Percentiles rank a stretch among this genome's conserved stretches.
phyloP scores from a whole-genome alignment of 371 early-diverging fungal genomes.

The Funneliformis caledonium region DNA sequence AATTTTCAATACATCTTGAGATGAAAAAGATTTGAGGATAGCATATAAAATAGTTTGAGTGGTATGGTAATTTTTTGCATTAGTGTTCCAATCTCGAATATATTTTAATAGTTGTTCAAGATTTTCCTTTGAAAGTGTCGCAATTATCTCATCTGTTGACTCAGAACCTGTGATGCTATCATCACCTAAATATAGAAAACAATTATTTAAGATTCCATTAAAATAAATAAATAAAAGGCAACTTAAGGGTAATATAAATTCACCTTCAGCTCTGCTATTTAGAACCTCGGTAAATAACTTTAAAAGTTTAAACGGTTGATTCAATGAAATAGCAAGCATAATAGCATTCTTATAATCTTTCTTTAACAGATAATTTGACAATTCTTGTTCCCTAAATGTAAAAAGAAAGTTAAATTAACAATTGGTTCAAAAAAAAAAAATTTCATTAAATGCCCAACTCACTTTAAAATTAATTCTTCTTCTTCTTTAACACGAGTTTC shows the following conservation, averaged over 20 bases:
- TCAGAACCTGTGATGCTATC: conserved; percentile 65
- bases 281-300: conserved; percentile 73
- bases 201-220: not conserved
- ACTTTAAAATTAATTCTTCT: conserved; percentile 70
- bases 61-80: conserved; percentile 74
- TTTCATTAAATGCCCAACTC: conserved; percentile 21
- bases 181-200: conserved; percentile 31
- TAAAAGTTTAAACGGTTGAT: conserved; percentile 86
- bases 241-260: conserved; percentile 39
- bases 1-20: conserved; percentile 71
- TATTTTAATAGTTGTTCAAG: conserved; percentile 81
- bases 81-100: conserved; percentile 95
- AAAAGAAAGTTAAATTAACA: not conserved
- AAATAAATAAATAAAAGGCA: not conserved
- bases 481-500: conserved; percentile 69
- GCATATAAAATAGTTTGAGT: conserved; percentile 86
- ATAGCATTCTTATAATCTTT: conserved; percentile 95
- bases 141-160: conserved; percentile 69
- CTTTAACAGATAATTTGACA: conserved; percentile 80
- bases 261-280: conserved; percentile 55
- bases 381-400: conserved; percentile 81
- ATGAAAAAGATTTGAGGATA: conserved; percentile 67
- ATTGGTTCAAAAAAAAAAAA: not conserved
- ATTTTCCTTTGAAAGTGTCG: conserved; percentile 59
- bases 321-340: conserved; percentile 84